A percentile compares a stretch with the other conserved stretches of the same genome.
phyloP scores from a whole-genome alignment of 441 rosid genomes.

The Adansonia rubrostipa region DNA sequence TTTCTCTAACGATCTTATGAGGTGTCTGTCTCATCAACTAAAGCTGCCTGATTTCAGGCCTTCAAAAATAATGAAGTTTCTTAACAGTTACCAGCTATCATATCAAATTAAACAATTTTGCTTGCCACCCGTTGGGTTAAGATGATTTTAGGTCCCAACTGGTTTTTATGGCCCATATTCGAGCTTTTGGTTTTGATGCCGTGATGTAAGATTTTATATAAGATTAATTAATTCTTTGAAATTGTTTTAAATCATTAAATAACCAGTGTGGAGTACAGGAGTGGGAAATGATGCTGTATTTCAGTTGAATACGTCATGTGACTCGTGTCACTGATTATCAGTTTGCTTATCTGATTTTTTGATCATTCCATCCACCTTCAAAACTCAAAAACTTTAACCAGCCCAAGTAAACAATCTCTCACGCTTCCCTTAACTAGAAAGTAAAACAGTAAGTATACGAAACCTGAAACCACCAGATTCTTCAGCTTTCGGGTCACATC shows the following conservation, averaged over 20 bases:
- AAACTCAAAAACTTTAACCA: too few relatives aligned
- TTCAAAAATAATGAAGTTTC: neutral
- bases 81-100: neutral
- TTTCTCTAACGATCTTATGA: conserved; percentile 26
- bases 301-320: too few relatives aligned
- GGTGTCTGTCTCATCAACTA: conserved; percentile 33
- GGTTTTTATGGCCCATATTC: neutral
- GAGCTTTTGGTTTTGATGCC: too few relatives aligned
- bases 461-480: neutral
- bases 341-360: too few relatives aligned
- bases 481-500: neutral
- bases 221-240: too few relatives aligned
- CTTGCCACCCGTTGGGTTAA: neutral
- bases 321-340: too few relatives aligned
- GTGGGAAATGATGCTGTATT: too few relatives aligned
- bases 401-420: neutral
- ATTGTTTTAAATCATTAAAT: too few relatives aligned
- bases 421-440: neutral
- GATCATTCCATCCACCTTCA: too few relatives aligned
- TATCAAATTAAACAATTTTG: conserved; percentile 10
- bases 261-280: too few relatives aligned
- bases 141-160: neutral
- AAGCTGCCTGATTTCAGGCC: conserved; percentile 29
- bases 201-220: too few relatives aligned
- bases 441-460: neutral